Percentiles rank a stretch among this genome's conserved stretches.
Conservation (phyloP, 441 rosid genomes). For the Gossypium laxum region DNA sequence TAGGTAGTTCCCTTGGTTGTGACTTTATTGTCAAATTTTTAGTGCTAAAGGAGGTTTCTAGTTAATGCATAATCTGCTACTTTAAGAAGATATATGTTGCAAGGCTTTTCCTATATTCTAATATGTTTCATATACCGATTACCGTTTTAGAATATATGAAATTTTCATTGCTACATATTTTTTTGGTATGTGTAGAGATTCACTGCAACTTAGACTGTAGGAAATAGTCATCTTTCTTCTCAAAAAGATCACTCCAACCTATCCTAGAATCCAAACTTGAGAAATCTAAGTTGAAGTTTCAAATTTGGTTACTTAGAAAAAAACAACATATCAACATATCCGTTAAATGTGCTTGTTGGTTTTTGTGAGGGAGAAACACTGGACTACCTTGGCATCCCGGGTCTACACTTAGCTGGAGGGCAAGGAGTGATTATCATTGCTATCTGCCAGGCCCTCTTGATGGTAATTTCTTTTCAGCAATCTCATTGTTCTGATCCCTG, state of each 20-base stretch:
- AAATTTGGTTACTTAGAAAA: background rate
- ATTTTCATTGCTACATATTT: background rate
- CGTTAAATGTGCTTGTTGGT: background rate
- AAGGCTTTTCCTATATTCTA: background rate
- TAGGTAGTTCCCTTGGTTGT: conserved; percentile 7
- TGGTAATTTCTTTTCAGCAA: conserved; percentile 36
- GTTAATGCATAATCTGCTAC: background rate
- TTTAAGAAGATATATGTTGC: background rate
- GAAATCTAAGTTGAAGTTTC: background rate
- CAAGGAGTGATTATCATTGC: conserved; percentile 80
- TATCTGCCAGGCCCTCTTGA: conserved; percentile 75
- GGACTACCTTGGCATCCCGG: conserved; percentile 89
- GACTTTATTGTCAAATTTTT: background rate
- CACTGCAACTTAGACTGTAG: background rate
- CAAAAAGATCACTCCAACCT: background rate
- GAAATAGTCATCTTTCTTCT: background rate
- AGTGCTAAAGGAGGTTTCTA: background rate
- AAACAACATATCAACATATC: background rate
- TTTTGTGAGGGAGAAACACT: conserved; percentile 65
- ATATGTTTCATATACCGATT: background rate
- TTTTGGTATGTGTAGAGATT: background rate
- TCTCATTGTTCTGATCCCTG: background rate
- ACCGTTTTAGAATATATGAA: background rate
- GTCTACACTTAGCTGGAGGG: conserved; percentile 85
- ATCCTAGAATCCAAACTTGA: background rate